Evolutionary conservation across 73 alveolate species (phyloP).

Genomic region (Paramecium sonneborni): DNA sequence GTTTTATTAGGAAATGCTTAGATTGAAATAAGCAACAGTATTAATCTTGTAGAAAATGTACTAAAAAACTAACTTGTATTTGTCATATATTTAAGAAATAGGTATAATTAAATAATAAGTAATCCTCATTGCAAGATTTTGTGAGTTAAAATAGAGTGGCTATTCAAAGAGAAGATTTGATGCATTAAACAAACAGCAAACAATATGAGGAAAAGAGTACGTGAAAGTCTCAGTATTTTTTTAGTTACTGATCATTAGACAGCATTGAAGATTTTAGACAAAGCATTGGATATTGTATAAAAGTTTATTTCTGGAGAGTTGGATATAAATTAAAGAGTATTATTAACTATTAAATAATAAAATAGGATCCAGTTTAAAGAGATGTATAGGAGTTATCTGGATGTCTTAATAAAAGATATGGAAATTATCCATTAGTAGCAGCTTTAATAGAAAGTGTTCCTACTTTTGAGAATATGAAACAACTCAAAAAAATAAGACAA

Average conservation of each 20-base stretch:
- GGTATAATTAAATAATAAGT: slow-evolving; percentile 27
- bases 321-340: background rate
- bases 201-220: slow-evolving; percentile 46
- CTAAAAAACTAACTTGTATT: background rate
- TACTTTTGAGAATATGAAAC: slow-evolving; percentile 42
- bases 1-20: slow-evolving; percentile 35
- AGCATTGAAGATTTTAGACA: slow-evolving; percentile 21
- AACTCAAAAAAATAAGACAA: slow-evolving; percentile 5
- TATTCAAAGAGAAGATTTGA: background rate
- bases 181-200: background rate
- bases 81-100: background rate
- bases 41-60: slow-evolving; percentile 18
- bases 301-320: slow-evolving; percentile 46
- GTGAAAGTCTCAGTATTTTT: background rate
- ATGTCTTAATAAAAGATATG: slow-evolving; percentile 30
- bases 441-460: slow-evolving; percentile 56
- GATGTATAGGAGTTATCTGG: slow-evolving; percentile 19
- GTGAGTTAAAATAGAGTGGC: slow-evolving; percentile 39
- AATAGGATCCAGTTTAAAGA: background rate
- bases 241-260: slow-evolving; percentile 49
- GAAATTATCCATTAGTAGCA: slow-evolving; percentile 28
- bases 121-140: background rate
- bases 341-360: background rate
- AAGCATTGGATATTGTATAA: slow-evolving; percentile 17
- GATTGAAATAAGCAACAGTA: slow-evolving; percentile 17